phyloP scores from a whole-genome alignment of 345 rosid genomes.

The Bruguiera sexangula region DNA sequence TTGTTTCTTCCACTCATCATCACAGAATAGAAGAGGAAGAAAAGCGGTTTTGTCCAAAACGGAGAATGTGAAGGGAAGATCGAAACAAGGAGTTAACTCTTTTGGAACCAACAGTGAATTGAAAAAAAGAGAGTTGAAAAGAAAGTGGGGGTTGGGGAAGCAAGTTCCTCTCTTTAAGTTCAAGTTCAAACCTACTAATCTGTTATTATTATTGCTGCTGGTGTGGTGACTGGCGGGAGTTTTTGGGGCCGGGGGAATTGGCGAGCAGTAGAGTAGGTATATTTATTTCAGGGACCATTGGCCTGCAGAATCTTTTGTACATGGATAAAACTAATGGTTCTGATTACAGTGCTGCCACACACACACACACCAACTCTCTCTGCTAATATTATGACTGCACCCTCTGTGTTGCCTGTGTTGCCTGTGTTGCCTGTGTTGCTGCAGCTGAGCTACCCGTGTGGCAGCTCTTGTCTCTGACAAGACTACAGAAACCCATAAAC shows the following conservation, averaged over 20 bases:
- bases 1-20: constrained; percentile 38
- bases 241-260: background rate
- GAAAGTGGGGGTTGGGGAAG: too few species aligned
- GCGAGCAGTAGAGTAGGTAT: constrained; percentile 32
- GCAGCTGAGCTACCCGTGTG: constrained; percentile 40
- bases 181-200: too few species aligned
- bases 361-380: constrained; percentile 17
- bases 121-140: background rate
- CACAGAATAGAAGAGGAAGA: background rate
- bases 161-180: too few species aligned
- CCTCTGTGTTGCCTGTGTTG: constrained; percentile 33
- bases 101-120: background rate
- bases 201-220: too few species aligned
- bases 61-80: too few species aligned
- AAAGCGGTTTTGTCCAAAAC: background rate
- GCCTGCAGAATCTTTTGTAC: constrained; percentile 63
- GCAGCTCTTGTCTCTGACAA: constrained; percentile 79
- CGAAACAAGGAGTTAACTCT: background rate
- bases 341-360: constrained; percentile 40
- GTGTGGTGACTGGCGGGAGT: too few species aligned
- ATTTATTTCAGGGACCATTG: constrained; percentile 67
- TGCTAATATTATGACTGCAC: constrained; percentile 46
- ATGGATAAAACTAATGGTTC: constrained; percentile 60
- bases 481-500: constrained; percentile 71
- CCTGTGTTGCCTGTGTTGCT: constrained; percentile 24